These are phyloP conservation scores for Umbellularia californica DNA, from an alignment of 164 flowering plant genomes.

Conservation along the genomic window DNA sequence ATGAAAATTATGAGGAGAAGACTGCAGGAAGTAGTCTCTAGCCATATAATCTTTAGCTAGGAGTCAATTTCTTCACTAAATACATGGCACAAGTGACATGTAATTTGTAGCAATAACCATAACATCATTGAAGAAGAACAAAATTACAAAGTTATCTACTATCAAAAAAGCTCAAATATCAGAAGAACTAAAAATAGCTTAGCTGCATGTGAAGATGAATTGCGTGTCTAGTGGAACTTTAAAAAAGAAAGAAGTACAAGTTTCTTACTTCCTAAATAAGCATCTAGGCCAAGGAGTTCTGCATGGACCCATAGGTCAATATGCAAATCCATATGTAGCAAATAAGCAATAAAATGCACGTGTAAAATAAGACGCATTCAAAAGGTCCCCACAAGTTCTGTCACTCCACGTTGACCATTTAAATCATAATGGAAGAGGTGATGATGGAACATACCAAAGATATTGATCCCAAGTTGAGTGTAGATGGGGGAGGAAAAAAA, in stretches of 20 bases:
- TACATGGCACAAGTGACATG: too few species aligned
- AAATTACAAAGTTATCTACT: too few species aligned
- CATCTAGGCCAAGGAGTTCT: neutral
- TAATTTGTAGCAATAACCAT: too few species aligned
- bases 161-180: too few species aligned
- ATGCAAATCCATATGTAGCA: neutral
- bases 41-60: too few species aligned
- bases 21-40: too few species aligned
- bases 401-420: neutral
- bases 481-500: slow-evolving; percentile 44
- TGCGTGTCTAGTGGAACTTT: neutral
- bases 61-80: too few species aligned
- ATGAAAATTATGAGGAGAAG: too few species aligned
- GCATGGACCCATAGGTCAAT: neutral
- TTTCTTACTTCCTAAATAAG: neutral
- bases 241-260: neutral
- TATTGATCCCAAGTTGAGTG: slow-evolving; percentile 50
- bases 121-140: too few species aligned
- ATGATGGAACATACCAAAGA: slow-evolving; percentile 45
- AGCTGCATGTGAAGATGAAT: too few species aligned
- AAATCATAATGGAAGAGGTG: neutral
- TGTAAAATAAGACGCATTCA: neutral
- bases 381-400: neutral
- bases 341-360: neutral
- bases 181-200: too few species aligned